phyloP scores from a whole-genome alignment of 768 basidiomycete species.

The Leccinellum rugosiceps region DNA sequence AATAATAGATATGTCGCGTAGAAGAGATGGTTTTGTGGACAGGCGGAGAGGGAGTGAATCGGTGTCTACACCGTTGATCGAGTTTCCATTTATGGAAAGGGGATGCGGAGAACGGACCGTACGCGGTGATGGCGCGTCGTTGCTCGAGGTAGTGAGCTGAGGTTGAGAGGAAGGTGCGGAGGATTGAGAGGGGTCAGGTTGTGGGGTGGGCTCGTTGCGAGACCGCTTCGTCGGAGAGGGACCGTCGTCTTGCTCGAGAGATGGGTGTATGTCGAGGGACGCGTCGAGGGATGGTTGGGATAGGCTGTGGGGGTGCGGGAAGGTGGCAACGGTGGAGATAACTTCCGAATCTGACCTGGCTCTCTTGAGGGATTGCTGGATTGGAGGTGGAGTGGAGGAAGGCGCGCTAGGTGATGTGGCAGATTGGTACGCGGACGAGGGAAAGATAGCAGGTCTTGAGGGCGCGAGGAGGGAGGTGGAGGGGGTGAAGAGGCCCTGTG shows the following conservation, averaged over 20 bases:
- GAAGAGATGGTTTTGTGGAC: conserved; percentile 60
- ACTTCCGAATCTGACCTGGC: conserved; percentile 68
- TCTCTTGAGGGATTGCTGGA: conserved; percentile 50
- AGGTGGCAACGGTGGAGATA: conserved; percentile 16
- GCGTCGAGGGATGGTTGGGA: conserved; percentile 30
- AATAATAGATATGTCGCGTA: conserved; percentile 52
- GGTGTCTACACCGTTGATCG: conserved; percentile 38
- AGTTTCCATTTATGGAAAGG: conserved; percentile 42
- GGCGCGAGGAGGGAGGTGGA: conserved; percentile 61
- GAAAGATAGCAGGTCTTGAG: conserved; percentile 47
- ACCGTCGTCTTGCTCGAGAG: conserved; percentile 52
- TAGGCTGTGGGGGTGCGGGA: conserved; percentile 14
- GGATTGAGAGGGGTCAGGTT: conserved; percentile 29
- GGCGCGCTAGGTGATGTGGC: conserved; percentile 49
- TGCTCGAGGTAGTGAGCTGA: conserved; percentile 32
- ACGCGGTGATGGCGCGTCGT: conserved; percentile 31
- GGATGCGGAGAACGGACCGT: conserved; percentile 49
- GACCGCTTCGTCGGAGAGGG: conserved; percentile 72
- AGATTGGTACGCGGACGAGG: conserved; percentile 49
- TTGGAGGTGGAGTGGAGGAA: conserved; percentile 51
- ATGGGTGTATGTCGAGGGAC: conserved; percentile 44
- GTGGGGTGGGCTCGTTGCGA: conserved; percentile 51
- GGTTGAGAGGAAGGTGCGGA: conserved; percentile 18
- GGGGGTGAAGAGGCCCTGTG: conserved; percentile 82
- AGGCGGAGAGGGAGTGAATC: conserved; percentile 54